Percentiles rank a stretch among this genome's conserved stretches.
phyloP scores from a whole-genome alignment of 768 basidiomycete species.

The Termitomyces sp. region DNA sequence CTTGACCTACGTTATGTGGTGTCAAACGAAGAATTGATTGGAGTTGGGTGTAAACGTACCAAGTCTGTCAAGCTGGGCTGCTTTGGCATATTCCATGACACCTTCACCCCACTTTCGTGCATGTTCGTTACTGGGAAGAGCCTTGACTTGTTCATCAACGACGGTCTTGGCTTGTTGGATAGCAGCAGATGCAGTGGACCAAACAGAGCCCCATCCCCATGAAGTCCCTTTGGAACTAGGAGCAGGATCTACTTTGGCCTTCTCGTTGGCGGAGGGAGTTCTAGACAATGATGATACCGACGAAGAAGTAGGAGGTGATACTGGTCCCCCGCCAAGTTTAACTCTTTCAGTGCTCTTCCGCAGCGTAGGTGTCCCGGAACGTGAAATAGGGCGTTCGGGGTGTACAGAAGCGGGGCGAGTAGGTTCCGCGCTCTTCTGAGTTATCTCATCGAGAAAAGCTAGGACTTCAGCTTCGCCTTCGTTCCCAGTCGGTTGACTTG shows the following conservation, averaged over 20 bases:
- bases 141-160: constrained; percentile 92
- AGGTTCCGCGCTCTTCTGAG: constrained; percentile 82
- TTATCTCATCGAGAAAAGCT: constrained; percentile 92
- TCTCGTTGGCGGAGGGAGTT: constrained; percentile 21
- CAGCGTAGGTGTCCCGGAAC: constrained; percentile 65
- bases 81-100: constrained; percentile 82
- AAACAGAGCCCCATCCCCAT: constrained; percentile 88
- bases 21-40: background rate
- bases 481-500: constrained; percentile 15
- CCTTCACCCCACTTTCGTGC: constrained; percentile 87
- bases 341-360: constrained; percentile 77
- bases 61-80: constrained; percentile 85
- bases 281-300: constrained; percentile 35
- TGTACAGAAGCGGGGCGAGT: constrained; percentile 48
- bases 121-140: constrained; percentile 79
- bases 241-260: constrained; percentile 14
- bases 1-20: constrained; percentile 36
- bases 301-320: constrained; percentile 35
- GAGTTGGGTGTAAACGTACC: constrained; percentile 37
- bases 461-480: constrained; percentile 79
- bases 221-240: constrained; percentile 22
- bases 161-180: constrained; percentile 82
- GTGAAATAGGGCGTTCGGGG: constrained; percentile 52
- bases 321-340: constrained; percentile 47
- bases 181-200: constrained; percentile 81